Evolutionary conservation across 768 basidiomycete species (phyloP), one percentile per base, ranked within the genome.

Genomic region (Multifurca ochricompacta): DNA sequence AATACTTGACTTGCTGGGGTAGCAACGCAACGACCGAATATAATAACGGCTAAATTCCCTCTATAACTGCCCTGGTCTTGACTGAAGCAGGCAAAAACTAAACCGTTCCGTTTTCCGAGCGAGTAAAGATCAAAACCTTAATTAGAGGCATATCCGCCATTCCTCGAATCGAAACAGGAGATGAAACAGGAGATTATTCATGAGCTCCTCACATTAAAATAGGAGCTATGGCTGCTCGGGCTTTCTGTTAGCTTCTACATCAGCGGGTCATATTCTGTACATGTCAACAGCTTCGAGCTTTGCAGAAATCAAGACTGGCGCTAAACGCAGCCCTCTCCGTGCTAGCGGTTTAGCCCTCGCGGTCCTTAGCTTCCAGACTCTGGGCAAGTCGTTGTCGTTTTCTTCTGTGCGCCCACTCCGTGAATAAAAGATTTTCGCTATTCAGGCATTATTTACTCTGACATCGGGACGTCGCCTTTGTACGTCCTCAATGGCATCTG

Each of bases 401-500:
- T 13, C 32, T 35, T 11, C 6, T 19, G n/a, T 23, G 3, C 7
- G 6, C 18, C 32, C 19, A 19, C 34, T 44, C n/a, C n/a, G n/a
- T n/a, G n/a, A n/a, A n/a, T n/a, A n/a, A n/a, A 3, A n/a, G 21
- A 48, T 27, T 6, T 16, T 18, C 18, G 2, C 21, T 60, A 27
- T 56, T 48, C 56, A 65, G 73, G 74, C 0, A 70, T 72, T 41
- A 71, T 76, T 32, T 74, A 71, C 59, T 69, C 67, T 19, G 75
- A 76, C 53, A 73, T 73, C 46, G 75, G 82, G 6, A 83, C 82
- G 0, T 81, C 78, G 0, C 81, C 83, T 0, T 65, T 84, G 13
- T 85, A 85, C 65, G 77, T 80, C 3, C 64, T 85, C 27, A 83
- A 83, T 61, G 82, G 82, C 8, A 76, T 85, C 13, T 85, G 80